Evolutionary conservation across 441 rosid species (phyloP).

Genomic region (Viola pubescens): DNA sequence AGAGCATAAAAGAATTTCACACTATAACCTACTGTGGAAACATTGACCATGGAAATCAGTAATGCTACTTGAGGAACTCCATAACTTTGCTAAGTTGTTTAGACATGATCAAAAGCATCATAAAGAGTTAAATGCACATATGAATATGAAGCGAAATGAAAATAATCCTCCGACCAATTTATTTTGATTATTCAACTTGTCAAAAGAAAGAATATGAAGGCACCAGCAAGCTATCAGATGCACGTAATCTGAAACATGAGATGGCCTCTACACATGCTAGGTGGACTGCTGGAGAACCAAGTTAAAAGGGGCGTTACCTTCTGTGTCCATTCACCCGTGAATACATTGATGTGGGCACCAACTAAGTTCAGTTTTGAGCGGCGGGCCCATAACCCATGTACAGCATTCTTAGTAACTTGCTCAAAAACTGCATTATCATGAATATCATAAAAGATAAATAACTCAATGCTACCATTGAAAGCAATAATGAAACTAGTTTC

Average conservation of each 20-base stretch:
- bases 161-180: not conserved
- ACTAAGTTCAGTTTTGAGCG: constrained; percentile 86
- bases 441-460: constrained; percentile 9
- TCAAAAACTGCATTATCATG: constrained; percentile 60
- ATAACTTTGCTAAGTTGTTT: not conserved
- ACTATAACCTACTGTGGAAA: not conserved
- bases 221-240: not conserved
- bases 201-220: not conserved
- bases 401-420: constrained; percentile 92
- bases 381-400: constrained; percentile 93
- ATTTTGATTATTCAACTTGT: not conserved
- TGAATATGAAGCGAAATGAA: not conserved
- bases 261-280: constrained; percentile 2
- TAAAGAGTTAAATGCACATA: not conserved
- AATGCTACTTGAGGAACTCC: not conserved
- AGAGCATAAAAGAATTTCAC: not conserved
- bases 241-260: constrained; percentile 2
- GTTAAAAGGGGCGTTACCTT: constrained; percentile 45
- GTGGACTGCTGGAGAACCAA: not conserved
- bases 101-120: not conserved
- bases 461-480: no score
- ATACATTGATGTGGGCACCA: constrained; percentile 98
- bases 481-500: not conserved
- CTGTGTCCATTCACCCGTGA: constrained; percentile 99
- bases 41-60: not conserved